A percentile compares a stretch with the other conserved stretches of the same genome.
phyloP scores from a whole-genome alignment of 2,329 filamentous ascomycete genomes.

The Aspergillus quadrilineatus region DNA sequence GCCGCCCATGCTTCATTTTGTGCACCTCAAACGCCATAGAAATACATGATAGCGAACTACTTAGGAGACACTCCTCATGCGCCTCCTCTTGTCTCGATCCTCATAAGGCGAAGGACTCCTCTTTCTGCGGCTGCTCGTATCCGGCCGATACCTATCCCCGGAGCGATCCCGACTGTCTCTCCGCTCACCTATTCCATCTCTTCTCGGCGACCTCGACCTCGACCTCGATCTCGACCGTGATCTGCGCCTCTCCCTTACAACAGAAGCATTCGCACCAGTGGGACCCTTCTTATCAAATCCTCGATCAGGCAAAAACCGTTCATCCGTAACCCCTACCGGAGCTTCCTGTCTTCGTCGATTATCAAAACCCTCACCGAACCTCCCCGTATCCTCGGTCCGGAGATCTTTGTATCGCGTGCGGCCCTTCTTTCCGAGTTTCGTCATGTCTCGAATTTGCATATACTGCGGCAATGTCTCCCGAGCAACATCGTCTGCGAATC shows the following conservation, averaged over 20 bases:
- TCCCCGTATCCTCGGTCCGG: constrained; percentile 83
- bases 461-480: constrained; percentile 84
- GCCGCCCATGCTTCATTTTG: constrained; percentile 18
- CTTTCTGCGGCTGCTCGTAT: constrained; percentile 36
- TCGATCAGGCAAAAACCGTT: constrained; percentile 48
- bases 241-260: constrained; percentile 38
- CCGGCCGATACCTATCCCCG: constrained; percentile 50
- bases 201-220: constrained; percentile 54
- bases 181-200: constrained; percentile 42
- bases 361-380: constrained; percentile 60
- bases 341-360: constrained; percentile 30
- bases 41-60: constrained; percentile 5
- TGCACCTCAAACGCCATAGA: constrained; percentile 23
- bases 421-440: constrained; percentile 88
- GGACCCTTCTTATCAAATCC: constrained; percentile 38
- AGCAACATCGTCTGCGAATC: constrained; percentile 82
- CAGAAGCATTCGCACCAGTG: constrained; percentile 49
- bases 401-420: constrained; percentile 88
- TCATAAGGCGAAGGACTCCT: constrained; percentile 45
- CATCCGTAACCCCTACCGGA: constrained; percentile 43
- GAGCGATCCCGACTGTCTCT: constrained; percentile 28
- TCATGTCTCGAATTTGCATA: constrained; percentile 90
- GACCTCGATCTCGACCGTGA: constrained; percentile 46
- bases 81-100: constrained; percentile 44
- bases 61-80: constrained; percentile 32